Base-by-base conservation (phyloP, 108 stramenopile species). In the Mayamaea pseudoterrestris region DNA sequence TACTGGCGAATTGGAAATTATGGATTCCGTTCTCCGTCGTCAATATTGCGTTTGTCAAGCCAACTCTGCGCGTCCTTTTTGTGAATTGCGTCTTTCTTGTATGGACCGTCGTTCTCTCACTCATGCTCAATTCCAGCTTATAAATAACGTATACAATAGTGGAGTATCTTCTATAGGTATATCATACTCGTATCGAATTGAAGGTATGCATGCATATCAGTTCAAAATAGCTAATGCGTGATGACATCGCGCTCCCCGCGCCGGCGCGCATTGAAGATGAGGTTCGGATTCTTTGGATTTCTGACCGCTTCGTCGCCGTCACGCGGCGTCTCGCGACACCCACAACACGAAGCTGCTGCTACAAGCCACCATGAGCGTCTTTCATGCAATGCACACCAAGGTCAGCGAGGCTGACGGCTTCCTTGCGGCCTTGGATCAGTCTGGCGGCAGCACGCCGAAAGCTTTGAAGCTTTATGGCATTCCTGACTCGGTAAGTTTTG, bases 381-480 rank as follows among this genome's bases (percentile, higher is more conserved):
- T 34, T 34, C 11, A 13, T 34, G 11, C 32, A 34, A 34, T 34
- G 32, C 13, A 11, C 32, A 27, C 4, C 4, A 45, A 45, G 44
- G 21, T 45, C 21, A 13, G n/a, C 13, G 27, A 35, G 20, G 71
- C 47, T 27, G 66, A 73, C 36, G 87, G 82, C 13, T 89, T 83
- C 65, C 53, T 89, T 31, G 87, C 82, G 12, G 87, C 87, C 5
- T 57, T 89, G 22, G 87, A 89, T 48, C 87, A 89, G 52, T 70
- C 68, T 20, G 86, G 86, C 20, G 87, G 79, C 11, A 69, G 60
- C 50, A 83, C 85, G 13, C 85, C 85, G 0, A 77, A 77, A 36
- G 80, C 85, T 3, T 50, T 88, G 4, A 39, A 53, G 37, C 44
- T 65, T 8, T 88, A 82, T 39, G 78, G 80, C 17, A 57, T 80